Evolutionary conservation across 139 green algal species (phyloP).

Genomic region (Chlorella sp.): DNA sequence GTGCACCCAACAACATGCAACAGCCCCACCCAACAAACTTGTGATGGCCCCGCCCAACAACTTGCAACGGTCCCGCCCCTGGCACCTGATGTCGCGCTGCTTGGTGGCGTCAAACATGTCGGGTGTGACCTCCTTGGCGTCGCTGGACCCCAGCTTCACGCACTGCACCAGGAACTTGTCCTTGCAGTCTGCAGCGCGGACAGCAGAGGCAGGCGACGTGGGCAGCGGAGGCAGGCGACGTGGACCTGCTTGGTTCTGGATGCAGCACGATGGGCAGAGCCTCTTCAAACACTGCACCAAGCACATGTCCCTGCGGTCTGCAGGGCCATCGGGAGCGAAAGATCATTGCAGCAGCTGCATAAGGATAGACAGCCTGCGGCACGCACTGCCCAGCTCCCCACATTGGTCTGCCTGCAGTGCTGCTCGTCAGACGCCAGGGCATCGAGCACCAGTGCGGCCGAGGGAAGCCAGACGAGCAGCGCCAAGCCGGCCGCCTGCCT

Average conservation of each 20-base stretch:
- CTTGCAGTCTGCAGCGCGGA: conserved; percentile 50
- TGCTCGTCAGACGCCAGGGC: too few species aligned
- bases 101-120: conserved; percentile 64
- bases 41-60: too few species aligned
- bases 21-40: too few species aligned
- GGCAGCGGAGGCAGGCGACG: neutral
- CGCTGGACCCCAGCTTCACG: conserved; percentile 34
- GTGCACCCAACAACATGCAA: too few species aligned
- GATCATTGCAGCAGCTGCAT: neutral
- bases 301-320: conserved; percentile 84
- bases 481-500: too few species aligned
- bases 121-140: conserved; percentile 44
- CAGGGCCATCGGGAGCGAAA: neutral
- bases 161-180: conserved; percentile 90
- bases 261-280: too few species aligned
- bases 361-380: too few species aligned
- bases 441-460: neutral
- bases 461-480: neutral
- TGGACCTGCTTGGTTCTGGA: too few species aligned
- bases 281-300: conserved; percentile 71
- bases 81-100: conserved; percentile 38
- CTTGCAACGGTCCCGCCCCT: neutral
- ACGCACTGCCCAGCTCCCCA: too few species aligned
- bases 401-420: too few species aligned
- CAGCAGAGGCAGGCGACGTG: neutral